Evolutionary conservation across 768 basidiomycete species (phyloP), one percentile per base, ranked within the genome.

Genomic region (Cubamyces sp.): DNA sequence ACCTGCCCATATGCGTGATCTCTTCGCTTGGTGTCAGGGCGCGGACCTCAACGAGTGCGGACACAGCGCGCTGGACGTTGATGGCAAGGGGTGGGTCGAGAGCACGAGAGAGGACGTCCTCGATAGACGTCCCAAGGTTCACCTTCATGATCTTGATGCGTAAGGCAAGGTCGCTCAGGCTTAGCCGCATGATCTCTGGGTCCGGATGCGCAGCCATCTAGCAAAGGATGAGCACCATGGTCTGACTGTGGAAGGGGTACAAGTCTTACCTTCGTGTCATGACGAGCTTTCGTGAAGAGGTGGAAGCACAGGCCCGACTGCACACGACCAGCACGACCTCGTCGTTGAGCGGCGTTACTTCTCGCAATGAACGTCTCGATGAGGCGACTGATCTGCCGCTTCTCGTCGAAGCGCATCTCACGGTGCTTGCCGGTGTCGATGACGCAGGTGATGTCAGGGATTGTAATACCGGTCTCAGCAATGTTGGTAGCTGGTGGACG

Each of bases 331-430:
- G 96, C 93, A 62, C 96, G 85, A 42, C 95, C 95, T 53, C 94
- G 85, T 58, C 93, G 78, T 68, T 96, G 95, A 18, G 90, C 82
- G 42, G 95, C 95, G 72, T 97, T 97, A 71, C 92, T 96, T 74
- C 83, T 87, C 5, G 96, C 91, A 49, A 99, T 84, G 69, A 90
- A 98, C 0, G 92, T 93, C 74, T 98, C 95, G 7, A 95, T 84
- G 26, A 99, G 77, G 23, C 94, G 85, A 59, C 94, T 96, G 62
- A 97, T 86, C 70, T 98, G 96, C 15, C 97, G 86, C 75, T 98
- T 98, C 78, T 99, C 96, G 70, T 99, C 96, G 70, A 95, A 98
- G 66, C 90, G 86, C 90, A 97, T 97, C 77, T 97, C 95, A 66
- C 93, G 83, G 72, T 97, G 94, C 69, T 92, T 94, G 50, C 96